These are phyloP conservation scores for Trichoderma sp. DNA, from an alignment of 2,329 filamentous ascomycete genomes.

Conservation along the genomic window DNA sequence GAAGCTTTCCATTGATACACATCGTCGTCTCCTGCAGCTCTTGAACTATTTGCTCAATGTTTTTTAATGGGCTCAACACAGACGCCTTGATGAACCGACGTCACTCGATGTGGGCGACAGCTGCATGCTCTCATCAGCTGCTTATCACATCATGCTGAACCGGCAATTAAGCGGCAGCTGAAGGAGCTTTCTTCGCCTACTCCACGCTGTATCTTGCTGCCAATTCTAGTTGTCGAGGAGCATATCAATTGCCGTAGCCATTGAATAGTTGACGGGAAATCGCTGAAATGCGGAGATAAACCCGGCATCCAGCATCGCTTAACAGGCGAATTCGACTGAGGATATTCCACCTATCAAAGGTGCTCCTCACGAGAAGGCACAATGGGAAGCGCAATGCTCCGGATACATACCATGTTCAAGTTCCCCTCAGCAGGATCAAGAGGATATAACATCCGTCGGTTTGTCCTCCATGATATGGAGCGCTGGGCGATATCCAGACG, in stretches of 20 bases:
- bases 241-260: neutral
- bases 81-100: neutral
- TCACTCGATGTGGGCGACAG: neutral
- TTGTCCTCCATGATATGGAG: neutral
- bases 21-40: no score
- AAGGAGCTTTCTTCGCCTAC: neutral
- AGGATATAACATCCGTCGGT: conserved; percentile 17
- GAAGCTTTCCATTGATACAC: no score
- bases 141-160: neutral
- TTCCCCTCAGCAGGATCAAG: neutral
- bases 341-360: no score
- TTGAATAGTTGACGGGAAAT: conserved; percentile 4
- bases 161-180: neutral
- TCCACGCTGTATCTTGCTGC: neutral
- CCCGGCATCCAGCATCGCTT: neutral
- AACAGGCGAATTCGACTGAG: neutral
- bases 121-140: neutral
- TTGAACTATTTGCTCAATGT: no score
- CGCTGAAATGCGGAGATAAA: conserved; percentile 6
- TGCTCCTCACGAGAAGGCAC: no score
- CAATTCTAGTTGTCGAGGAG: neutral
- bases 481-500: neutral
- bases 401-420: neutral
- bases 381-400: neutral
- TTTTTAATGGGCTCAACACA: no score